Evolutionary conservation across 768 basidiomycete species (phyloP), one percentile per base, ranked within the genome.

Genomic region (Cystofilobasidium bisporidii): DNA sequence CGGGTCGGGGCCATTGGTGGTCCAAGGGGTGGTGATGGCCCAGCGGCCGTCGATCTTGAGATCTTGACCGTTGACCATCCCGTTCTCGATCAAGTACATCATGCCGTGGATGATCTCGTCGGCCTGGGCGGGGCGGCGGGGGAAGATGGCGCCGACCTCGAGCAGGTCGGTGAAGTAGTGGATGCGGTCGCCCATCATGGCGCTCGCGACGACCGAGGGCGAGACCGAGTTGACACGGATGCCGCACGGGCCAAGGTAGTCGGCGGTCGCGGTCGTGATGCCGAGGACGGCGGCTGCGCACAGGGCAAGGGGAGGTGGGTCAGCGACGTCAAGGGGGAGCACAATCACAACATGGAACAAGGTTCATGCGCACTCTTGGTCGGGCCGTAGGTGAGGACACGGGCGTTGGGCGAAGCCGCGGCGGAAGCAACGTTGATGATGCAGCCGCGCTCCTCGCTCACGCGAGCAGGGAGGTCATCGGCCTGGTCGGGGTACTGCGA

Each of bases 391-490:
- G 64, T 58, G n/a, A 76, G 66, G 12, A 68, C 66, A 26, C 75
- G 71, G 22, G 74, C 74, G 58, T 75, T 50, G n/a, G 17, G 72
- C 75, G 36, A n/a, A n/a, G n/a, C n/a, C n/a, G 74, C 75, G 5
- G 71, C 75, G 30, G 67, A 70, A 14, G 75, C 73, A 50, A 75
- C 73, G 71, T 76, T 76, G 72, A 76, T 64, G 43, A 76, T 76
- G 66, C 75, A 70, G 36, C 75, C 75, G 12, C 75, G 69, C 66
- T 76, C 75, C 59, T 76, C 75, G 63, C n/a, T n/a, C n/a, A n/a
- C n/a, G n/a, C n/a, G n/a, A n/a, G n/a, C n/a, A n/a, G n/a, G n/a
- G n/a, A n/a, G n/a, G n/a, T n/a, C n/a, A n/a, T n/a, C n/a, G n/a
- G n/a, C n/a, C n/a, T n/a, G n/a, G n/a, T n/a, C n/a, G 14, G 74